Percentiles rank a stretch among this genome's conserved stretches.
phyloP scores from a whole-genome alignment of 2,329 filamentous ascomycete genomes.

The Venturia oleaginea region DNA sequence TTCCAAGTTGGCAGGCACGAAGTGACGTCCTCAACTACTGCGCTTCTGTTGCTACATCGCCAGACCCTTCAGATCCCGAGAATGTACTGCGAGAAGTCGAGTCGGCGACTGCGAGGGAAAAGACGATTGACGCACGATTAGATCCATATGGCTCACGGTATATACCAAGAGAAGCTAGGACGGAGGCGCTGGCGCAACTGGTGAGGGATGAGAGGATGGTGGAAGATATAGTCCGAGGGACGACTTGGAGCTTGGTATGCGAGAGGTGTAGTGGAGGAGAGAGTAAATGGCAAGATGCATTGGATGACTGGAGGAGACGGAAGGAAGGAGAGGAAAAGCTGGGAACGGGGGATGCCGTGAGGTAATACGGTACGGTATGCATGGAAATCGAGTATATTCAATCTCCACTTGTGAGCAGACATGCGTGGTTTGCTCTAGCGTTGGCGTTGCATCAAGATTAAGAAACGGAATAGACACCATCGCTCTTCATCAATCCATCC shows the following conservation, averaged over 20 bases:
- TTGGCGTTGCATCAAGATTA: background rate
- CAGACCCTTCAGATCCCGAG: conserved; percentile 81
- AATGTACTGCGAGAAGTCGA: conserved; percentile 60
- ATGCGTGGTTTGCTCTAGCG: background rate
- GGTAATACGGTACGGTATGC: background rate
- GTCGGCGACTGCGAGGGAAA: conserved; percentile 58
- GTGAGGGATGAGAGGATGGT: conserved; percentile 67
- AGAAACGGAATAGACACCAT: background rate
- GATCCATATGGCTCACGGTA: conserved; percentile 87
- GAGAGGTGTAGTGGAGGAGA: conserved; percentile 55
- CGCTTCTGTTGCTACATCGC: conserved; percentile 73
- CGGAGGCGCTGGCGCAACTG: conserved; percentile 65
- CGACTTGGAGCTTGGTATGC: conserved; percentile 71
- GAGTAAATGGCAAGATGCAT: background rate
- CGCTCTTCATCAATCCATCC: background rate
- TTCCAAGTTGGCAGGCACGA: conserved; percentile 79
- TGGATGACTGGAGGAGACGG: background rate
- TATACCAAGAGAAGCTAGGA: conserved; percentile 69
- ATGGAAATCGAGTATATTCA: background rate
- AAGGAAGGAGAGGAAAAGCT: background rate
- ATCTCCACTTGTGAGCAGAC: background rate
- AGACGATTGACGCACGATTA: conserved; percentile 74
- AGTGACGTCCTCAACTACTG: conserved; percentile 85
- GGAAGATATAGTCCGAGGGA: conserved; percentile 67
- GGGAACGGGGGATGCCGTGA: background rate